phyloP scores from a whole-genome alignment of 1,284 basidiomycete species.

The Leucoagaricus sp. region DNA sequence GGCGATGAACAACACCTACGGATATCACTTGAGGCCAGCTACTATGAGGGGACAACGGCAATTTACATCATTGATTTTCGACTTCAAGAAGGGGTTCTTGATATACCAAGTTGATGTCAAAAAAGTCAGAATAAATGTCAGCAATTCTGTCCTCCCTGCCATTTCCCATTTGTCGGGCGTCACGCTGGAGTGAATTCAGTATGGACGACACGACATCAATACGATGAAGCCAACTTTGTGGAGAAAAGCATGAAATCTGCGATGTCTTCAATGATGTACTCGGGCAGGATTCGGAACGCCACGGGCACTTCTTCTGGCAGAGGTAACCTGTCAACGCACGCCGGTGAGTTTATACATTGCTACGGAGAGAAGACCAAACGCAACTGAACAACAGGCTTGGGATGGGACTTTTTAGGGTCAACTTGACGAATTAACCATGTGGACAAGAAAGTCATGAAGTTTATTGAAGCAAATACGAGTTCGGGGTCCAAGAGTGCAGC shows the following conservation, averaged over 20 bases:
- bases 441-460: conserved; percentile 89
- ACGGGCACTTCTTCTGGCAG: conserved; percentile 85
- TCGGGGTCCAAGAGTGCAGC: conserved; percentile 89
- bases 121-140: conserved; percentile 91
- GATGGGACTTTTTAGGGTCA: conserved; percentile 85
- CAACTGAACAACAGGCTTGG: conserved; percentile 67
- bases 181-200: conserved; percentile 44
- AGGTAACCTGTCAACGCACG: conserved; percentile 60
- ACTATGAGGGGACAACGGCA: neutral
- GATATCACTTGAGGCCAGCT: conserved; percentile 6
- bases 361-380: conserved; percentile 29
- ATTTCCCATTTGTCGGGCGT: conserved; percentile 82
- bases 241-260: conserved; percentile 89
- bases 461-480: conserved; percentile 77
- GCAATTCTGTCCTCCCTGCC: conserved; percentile 84
- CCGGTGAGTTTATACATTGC: neutral
- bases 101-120: conserved; percentile 95
- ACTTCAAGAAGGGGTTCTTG: conserved; percentile 98
- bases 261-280: conserved; percentile 94
- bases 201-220: neutral
- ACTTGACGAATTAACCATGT: conserved; percentile 93
- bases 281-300: conserved; percentile 88
- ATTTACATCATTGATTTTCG: conserved; percentile 92
- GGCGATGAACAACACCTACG: conserved; percentile 82
- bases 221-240: conserved; percentile 58